Percentiles rank a stretch among this genome's conserved stretches.
Evolutionary conservation across 495 filamentous ascomycete species (phyloP).

Genomic region (Cercophora newfieldiana): DNA sequence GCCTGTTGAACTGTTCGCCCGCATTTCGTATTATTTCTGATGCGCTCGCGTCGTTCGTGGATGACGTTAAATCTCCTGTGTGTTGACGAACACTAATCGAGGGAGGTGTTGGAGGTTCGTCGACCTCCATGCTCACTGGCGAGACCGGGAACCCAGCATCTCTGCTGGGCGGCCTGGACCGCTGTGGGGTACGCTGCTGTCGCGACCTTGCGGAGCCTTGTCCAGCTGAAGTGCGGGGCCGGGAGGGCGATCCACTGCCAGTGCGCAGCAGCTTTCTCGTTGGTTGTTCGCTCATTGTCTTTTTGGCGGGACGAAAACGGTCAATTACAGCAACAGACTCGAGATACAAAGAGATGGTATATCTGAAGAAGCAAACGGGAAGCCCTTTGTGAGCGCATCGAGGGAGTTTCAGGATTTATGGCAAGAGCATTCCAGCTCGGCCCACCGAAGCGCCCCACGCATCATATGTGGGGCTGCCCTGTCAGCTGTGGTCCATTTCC

Average conservation of each 20-base stretch:
- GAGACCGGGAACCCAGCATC: background rate
- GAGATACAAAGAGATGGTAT: background rate
- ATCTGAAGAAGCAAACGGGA: background rate
- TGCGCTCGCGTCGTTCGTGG: background rate
- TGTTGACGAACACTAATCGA: background rate
- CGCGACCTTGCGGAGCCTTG: background rate
- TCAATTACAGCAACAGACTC: no score
- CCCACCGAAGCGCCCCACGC: background rate
- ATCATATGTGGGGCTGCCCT: background rate
- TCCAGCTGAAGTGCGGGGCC: background rate
- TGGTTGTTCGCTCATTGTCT: background rate
- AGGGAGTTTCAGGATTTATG: background rate
- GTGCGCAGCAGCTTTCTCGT: conserved; percentile 1
- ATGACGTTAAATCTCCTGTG: background rate
- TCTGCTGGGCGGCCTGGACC: background rate
- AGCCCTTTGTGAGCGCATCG: background rate
- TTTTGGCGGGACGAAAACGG: background rate
- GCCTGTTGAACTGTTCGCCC: background rate
- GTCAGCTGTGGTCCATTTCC: background rate
- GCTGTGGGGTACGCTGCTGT: background rate
- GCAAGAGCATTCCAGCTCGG: background rate
- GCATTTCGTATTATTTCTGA: background rate
- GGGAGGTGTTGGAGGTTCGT: background rate
- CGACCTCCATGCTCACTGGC: background rate
- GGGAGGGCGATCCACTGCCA: background rate